Evolutionary conservation across 352 stramenopile genomes (phyloP), one percentile per base, ranked within the genome.

Genomic region (Globisporangium heterothallicum): DNA sequence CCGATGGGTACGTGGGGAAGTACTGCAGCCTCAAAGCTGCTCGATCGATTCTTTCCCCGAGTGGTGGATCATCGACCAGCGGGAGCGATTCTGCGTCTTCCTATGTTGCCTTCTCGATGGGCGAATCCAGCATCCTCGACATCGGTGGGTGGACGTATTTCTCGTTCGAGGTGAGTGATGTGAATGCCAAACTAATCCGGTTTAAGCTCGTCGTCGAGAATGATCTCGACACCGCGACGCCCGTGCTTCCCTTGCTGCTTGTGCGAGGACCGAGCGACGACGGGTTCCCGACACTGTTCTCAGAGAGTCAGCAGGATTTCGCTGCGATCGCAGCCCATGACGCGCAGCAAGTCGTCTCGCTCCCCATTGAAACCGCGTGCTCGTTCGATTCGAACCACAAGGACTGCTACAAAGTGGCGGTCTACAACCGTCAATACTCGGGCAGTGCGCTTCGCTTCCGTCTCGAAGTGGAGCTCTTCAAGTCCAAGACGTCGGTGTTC

Each of bases 401-500:
- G 6, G 64, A 84, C 29, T 88, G 80, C 68, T 91, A 74, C 68
- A 91, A 91, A 50, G 56, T 91, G 9, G 73, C 78, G 0, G 40
- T 88, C 2, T 66, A 84, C 66, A 88, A 91, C 52, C 78, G 77
- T 27, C 53, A 69, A 18, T 72, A 81, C 14, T 80, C 80, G 1
- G 76, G 69, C 26, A 59, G 59, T 24, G 44, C 54, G 2, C 59
- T 91, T 14, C 59, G 49, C n/a, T 87, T 74, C 26, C 53, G 61
- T 0, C 50, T 91, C 3, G 57, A 74, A 56, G 64, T 80, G 27
- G 48, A 54, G 27, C 43, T 86, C 6, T 66, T 81, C 26, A 43
- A 34, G 1, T 72, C 65, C 16, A 48, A 48, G 22, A 36, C 47
- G 0, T 44, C 56, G 0, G 56, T 67, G 7, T 80, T 64, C 25